phyloP scores from a whole-genome alignment of 768 basidiomycete species.

The Collybiopsis luxurians region DNA sequence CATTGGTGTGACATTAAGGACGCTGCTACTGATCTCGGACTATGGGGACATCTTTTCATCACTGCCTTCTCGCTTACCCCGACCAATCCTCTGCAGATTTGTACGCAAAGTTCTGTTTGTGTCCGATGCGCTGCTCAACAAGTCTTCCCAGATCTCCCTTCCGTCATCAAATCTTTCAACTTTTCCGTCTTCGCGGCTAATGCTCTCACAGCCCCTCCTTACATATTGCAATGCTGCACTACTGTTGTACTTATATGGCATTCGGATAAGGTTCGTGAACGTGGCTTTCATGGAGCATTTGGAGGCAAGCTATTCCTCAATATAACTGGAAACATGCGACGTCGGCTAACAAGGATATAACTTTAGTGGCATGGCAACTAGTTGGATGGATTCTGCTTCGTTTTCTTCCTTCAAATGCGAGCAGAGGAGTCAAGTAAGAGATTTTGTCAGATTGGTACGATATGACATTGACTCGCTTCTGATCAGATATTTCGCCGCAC shows the following conservation, averaged over 20 bases:
- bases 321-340: neutral
- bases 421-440: constrained; percentile 26
- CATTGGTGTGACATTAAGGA: constrained; percentile 35
- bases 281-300: constrained; percentile 28
- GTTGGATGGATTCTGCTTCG: constrained; percentile 36
- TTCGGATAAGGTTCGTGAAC: constrained; percentile 12
- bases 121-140: no score
- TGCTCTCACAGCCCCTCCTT: constrained; percentile 23
- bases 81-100: constrained; percentile 33
- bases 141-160: constrained; percentile 28
- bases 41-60: constrained; percentile 34
- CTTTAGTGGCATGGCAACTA: constrained; percentile 33
- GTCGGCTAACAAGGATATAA: neutral
- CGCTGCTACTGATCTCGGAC: constrained; percentile 31
- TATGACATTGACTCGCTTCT: neutral
- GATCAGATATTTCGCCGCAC: constrained; percentile 27
- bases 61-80: constrained; percentile 35
- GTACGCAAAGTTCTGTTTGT: constrained; percentile 16
- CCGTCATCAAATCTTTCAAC: constrained; percentile 36
- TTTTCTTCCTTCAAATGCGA: constrained; percentile 23
- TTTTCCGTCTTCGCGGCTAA: constrained; percentile 36
- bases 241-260: constrained; percentile 11
- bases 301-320: constrained; percentile 19
- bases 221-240: constrained; percentile 12
- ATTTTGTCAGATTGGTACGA: neutral